These are phyloP conservation scores for Strombidium stylifer DNA, from an alignment of 73 alveolate genomes.

Conservation along the genomic window DNA sequence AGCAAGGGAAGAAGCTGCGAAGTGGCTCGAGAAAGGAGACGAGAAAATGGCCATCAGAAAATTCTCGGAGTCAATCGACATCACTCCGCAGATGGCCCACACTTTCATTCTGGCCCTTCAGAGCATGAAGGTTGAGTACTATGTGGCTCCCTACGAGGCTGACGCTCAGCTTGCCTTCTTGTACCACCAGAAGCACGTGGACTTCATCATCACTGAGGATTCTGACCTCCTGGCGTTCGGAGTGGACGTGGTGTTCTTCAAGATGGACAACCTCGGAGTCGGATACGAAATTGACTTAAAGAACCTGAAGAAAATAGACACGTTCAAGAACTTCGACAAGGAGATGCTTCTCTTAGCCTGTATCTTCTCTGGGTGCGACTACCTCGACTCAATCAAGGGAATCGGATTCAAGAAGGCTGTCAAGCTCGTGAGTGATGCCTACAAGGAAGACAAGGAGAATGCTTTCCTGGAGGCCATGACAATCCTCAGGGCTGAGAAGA, in stretches of 20 bases:
- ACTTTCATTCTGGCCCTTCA: slow-evolving; percentile 59
- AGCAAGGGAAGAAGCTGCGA: slow-evolving; percentile 32
- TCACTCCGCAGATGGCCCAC: slow-evolving; percentile 90
- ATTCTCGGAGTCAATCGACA: slow-evolving; percentile 81
- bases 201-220: slow-evolving; percentile 95
- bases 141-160: slow-evolving; percentile 99
- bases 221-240: slow-evolving; percentile 98
- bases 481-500: slow-evolving; percentile 54
- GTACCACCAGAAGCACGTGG: slow-evolving; percentile 75
- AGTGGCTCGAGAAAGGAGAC: slow-evolving; percentile 51
- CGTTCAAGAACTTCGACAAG: slow-evolving; percentile 70
- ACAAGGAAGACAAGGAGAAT: slow-evolving; percentile 1
- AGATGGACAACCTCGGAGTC: slow-evolving; percentile 63
- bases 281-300: slow-evolving; percentile 70
- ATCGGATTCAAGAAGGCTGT: slow-evolving; percentile 71
- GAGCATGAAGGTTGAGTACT: slow-evolving; percentile 62
- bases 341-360: slow-evolving; percentile 84
- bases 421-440: slow-evolving; percentile 50
- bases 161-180: slow-evolving; percentile 97
- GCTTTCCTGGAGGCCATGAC: slow-evolving; percentile 39
- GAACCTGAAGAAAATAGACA: slow-evolving; percentile 61
- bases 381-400: slow-evolving; percentile 80
- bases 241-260: slow-evolving; percentile 80
- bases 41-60: slow-evolving; percentile 71
- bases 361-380: slow-evolving; percentile 95